Percentiles rank a stretch among this genome's conserved stretches.
These are phyloP conservation scores for Eutrema yunnanense DNA, from an alignment of 345 rosid species.

Conservation along the genomic window DNA sequence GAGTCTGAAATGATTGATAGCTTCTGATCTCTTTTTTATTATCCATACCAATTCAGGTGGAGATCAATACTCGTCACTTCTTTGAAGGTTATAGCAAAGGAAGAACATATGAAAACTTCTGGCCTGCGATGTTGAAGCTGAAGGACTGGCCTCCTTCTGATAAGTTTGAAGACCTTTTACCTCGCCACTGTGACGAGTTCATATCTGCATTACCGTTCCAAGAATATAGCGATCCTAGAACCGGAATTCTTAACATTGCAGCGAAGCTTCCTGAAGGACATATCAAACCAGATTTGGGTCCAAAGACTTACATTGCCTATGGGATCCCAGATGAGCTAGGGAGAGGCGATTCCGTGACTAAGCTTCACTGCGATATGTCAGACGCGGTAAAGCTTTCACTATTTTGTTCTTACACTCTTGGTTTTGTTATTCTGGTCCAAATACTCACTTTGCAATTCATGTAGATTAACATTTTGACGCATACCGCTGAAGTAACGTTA, in stretches of 20 bases:
- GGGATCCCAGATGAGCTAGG: conserved; percentile 73
- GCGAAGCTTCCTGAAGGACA: conserved; percentile 55
- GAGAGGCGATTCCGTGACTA: conserved; percentile 93
- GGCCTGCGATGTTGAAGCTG: conserved; percentile 95
- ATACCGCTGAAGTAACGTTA: conserved; percentile 50
- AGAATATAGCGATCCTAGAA: conserved; percentile 69
- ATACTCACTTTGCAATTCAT: neutral
- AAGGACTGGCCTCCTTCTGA: conserved; percentile 99
- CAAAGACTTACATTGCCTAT: conserved; percentile 88
- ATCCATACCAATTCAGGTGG: conserved; percentile 42
- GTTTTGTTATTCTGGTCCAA: neutral
- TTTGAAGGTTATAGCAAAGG: conserved; percentile 79
- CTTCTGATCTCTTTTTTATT: neutral
- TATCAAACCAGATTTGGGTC: conserved; percentile 86
- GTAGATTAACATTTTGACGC: conserved; percentile 80
- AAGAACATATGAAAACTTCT: conserved; percentile 58
- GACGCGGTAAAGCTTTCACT: conserved; percentile 61
- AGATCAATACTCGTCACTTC: conserved; percentile 54
- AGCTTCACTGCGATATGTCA: conserved; percentile 89
- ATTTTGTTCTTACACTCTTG: neutral
- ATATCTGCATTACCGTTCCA: conserved; percentile 74
- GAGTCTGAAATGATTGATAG: neutral
- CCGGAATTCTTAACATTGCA: conserved; percentile 78
- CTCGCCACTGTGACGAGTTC: conserved; percentile 90
- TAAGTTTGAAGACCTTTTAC: conserved; percentile 76